These are phyloP conservation scores for Globisporangium recalcitrans DNA, from an alignment of 352 stramenopile species.

Conservation along the genomic window DNA sequence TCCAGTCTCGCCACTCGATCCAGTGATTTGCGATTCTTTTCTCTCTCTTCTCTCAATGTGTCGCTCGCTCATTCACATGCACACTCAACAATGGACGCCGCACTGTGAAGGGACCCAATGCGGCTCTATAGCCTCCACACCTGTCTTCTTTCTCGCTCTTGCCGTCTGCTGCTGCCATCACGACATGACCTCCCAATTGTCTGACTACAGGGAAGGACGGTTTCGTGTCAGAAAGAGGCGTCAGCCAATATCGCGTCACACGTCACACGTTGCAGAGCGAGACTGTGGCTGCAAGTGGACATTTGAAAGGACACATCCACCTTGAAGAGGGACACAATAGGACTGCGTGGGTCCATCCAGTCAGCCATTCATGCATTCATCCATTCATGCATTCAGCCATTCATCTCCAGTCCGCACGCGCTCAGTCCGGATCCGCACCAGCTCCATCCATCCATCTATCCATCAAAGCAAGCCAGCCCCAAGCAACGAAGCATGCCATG, in stretches of 20 bases:
- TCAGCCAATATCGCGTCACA: background rate
- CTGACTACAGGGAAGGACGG: background rate
- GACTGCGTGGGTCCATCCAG: background rate
- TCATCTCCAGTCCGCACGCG: background rate
- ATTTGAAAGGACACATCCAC: background rate
- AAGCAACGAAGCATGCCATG: background rate
- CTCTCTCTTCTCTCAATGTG: background rate
- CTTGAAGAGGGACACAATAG: background rate
- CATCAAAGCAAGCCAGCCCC: background rate
- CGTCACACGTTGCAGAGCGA: background rate
- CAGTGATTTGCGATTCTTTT: background rate
- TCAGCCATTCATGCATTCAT: background rate
- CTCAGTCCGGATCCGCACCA: background rate
- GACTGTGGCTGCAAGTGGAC: background rate
- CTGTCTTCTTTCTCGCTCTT: background rate
- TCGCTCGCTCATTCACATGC: background rate
- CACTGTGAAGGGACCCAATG: background rate
- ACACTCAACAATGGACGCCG: background rate
- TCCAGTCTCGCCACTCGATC: background rate
- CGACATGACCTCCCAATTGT: background rate
- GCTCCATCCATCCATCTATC: background rate
- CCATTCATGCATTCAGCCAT: background rate
- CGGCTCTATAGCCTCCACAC: background rate
- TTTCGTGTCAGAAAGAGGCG: slow-evolving; percentile 12
- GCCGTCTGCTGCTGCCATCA: background rate